These are phyloP conservation scores for Yamadazyma paraphyllophila DNA, from an alignment of 805 yeast genomes.

Conservation along the genomic window DNA sequence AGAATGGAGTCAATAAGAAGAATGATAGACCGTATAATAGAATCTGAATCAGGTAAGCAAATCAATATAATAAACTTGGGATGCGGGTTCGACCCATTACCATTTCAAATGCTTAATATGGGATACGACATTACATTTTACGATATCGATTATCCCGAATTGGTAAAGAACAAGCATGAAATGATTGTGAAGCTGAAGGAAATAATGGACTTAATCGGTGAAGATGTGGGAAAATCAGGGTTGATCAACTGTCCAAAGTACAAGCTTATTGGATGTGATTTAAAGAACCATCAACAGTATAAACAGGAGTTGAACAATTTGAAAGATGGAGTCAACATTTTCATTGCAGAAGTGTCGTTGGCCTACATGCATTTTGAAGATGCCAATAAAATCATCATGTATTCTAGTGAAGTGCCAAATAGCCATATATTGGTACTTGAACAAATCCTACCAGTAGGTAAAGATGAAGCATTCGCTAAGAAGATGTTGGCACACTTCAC, in stretches of 20 bases:
- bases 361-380: slow-evolving; percentile 71
- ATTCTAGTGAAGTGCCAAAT: slow-evolving; percentile 42
- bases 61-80: slow-evolving; percentile 61
- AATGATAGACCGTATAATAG: slow-evolving; percentile 47
- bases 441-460: slow-evolving; percentile 67
- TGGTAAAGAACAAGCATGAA: slow-evolving; percentile 53
- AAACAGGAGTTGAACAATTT: slow-evolving; percentile 20
- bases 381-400: slow-evolving; percentile 60
- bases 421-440: slow-evolving; percentile 67
- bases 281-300: slow-evolving; percentile 47
- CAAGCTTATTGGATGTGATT: slow-evolving; percentile 64
- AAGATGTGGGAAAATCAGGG: slow-evolving; percentile 17
- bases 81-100: slow-evolving; percentile 62
- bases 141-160: slow-evolving; percentile 75
- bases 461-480: slow-evolving; percentile 62
- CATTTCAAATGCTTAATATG: slow-evolving; percentile 42
- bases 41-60: slow-evolving; percentile 4
- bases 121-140: slow-evolving; percentile 41
- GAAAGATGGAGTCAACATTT: slow-evolving; percentile 41
- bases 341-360: slow-evolving; percentile 78
- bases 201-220: slow-evolving; percentile 46
- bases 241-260: slow-evolving; percentile 40
- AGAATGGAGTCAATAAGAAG: slow-evolving; percentile 68
- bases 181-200: slow-evolving; percentile 51
- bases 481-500: slow-evolving; percentile 73